Evolutionary conservation across 331 rosid genomes (phyloP).

Genomic region (Telfairia occidentalis): DNA sequence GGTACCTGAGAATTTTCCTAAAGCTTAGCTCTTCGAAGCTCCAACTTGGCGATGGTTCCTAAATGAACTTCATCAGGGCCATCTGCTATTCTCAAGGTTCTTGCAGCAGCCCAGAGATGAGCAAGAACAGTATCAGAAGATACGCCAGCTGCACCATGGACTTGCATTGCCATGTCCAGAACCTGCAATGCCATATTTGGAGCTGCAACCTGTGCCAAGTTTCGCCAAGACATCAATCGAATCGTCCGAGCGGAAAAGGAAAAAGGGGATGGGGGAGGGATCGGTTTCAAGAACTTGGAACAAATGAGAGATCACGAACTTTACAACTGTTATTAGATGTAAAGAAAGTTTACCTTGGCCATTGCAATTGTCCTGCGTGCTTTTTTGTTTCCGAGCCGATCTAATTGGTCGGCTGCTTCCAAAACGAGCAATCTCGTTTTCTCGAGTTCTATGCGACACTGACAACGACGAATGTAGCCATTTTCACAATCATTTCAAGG

Average conservation of each 20-base stretch:
- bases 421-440: constrained; percentile 67
- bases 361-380: constrained; percentile 87
- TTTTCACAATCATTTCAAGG: neutral
- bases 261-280: neutral
- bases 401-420: constrained; percentile 93
- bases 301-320: neutral
- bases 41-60: constrained; percentile 91
- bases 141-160: constrained; percentile 81
- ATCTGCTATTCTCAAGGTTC: constrained; percentile 85
- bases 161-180: constrained; percentile 98
- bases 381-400: constrained; percentile 68
- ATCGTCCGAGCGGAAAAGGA: neutral
- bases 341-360: constrained; percentile 64
- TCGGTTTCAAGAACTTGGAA: neutral
- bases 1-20: constrained; percentile 2
- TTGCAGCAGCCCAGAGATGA: constrained; percentile 86
- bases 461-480: neutral
- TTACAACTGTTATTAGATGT: neutral
- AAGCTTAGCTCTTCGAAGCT: constrained; percentile 60
- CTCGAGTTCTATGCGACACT: constrained; percentile 95
- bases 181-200: constrained; percentile 85
- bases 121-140: constrained; percentile 89
- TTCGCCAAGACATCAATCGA: constrained; percentile 1
- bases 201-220: constrained; percentile 71
- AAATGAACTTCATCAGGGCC: constrained; percentile 98